phyloP scores from a whole-genome alignment of 257 asterid genomes.

The Solanum piurae region DNA sequence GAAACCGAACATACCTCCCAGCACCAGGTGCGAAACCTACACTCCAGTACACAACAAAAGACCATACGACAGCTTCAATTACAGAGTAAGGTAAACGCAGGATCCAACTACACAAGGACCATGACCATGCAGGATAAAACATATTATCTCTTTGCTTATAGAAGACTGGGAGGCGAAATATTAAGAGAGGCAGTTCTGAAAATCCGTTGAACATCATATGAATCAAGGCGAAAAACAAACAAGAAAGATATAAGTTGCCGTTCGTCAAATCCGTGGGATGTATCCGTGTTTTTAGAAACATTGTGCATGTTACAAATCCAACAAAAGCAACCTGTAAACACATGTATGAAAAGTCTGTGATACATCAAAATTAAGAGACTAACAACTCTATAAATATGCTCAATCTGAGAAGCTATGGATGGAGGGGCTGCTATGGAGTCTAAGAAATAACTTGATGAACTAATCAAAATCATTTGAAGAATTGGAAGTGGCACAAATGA shows the following conservation, averaged over 20 bases:
- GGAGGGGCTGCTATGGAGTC: neutral
- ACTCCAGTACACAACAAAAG: slow-evolving; percentile 57
- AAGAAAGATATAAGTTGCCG: slow-evolving; percentile 59
- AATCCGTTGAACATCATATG: slow-evolving; percentile 96
- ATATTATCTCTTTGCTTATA: slow-evolving; percentile 86
- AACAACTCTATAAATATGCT: neutral
- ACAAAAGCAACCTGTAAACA: slow-evolving; percentile 76
- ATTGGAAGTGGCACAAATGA: neutral
- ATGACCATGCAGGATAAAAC: slow-evolving; percentile 90
- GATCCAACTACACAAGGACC: slow-evolving; percentile 68
- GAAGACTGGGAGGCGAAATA: slow-evolving; percentile 83
- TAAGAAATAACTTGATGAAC: neutral
- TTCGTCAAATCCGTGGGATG: slow-evolving; percentile 57
- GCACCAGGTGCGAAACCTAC: slow-evolving; percentile 74
- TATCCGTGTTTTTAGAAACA: slow-evolving; percentile 62
- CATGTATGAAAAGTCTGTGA: neutral
- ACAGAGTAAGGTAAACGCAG: slow-evolving; percentile 77
- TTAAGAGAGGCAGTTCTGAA: slow-evolving; percentile 73
- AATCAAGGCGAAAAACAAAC: slow-evolving; percentile 64
- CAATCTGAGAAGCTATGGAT: neutral
- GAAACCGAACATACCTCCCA: slow-evolving; percentile 49
- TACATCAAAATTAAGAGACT: neutral
- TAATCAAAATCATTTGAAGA: neutral
- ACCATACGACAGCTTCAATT: slow-evolving; percentile 72
- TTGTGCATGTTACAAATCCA: slow-evolving; percentile 63